phyloP scores from a whole-genome alignment of 495 filamentous ascomycete species.

The Filosporella fistucella region DNA sequence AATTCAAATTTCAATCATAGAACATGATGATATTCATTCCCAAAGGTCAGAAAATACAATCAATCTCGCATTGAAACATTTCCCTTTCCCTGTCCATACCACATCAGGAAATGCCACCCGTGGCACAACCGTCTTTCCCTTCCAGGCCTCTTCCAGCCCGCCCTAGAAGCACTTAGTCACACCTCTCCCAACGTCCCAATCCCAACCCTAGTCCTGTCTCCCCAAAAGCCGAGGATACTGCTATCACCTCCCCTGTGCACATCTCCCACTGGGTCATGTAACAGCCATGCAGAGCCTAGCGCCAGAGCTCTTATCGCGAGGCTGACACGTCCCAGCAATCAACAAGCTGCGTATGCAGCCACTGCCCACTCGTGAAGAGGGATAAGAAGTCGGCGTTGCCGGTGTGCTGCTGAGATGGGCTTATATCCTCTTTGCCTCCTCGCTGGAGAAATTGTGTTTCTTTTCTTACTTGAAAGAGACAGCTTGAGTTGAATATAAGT shows the following conservation, averaged over 20 bases:
- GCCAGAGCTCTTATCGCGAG: conserved; percentile 12
- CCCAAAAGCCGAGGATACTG: background rate
- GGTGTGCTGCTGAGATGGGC: conserved; percentile 1
- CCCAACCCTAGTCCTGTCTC: background rate
- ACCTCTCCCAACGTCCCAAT: background rate
- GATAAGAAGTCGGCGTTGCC: conserved; percentile 16
- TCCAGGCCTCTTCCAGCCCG: background rate
- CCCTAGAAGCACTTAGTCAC: background rate
- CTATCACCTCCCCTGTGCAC: background rate
- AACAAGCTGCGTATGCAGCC: background rate
- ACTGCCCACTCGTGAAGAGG: background rate
- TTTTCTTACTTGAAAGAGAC: no score
- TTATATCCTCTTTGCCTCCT: background rate
- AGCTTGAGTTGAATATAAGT: no score
- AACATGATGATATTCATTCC: no score
- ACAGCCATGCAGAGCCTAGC: background rate
- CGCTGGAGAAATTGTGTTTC: background rate
- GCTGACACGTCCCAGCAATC: conserved; percentile 12
- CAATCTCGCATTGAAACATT: no score
- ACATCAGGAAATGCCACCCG: no score
- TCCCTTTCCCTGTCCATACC: no score
- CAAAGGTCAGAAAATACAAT: no score
- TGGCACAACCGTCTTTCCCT: background rate
- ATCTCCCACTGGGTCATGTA: no score
- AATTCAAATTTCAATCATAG: no score